phyloP scores from a whole-genome alignment of 306 rosid genomes.

The Citrullus amarus region DNA sequence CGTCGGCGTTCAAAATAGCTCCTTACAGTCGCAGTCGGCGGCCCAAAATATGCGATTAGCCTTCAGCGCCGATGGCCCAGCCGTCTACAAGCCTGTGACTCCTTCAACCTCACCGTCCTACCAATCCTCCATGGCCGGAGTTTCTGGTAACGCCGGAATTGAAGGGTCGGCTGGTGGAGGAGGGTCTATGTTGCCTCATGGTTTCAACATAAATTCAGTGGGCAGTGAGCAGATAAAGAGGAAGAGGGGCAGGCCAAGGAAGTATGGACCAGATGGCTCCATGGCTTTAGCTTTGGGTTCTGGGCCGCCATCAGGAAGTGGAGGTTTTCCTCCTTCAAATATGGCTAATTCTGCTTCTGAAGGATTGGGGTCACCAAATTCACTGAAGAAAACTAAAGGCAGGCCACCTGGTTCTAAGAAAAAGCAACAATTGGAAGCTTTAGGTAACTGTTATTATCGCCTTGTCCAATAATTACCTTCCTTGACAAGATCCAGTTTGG shows the following conservation, averaged over 20 bases:
- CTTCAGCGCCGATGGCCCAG: slow-evolving; percentile 24
- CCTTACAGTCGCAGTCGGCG: slow-evolving; percentile 17
- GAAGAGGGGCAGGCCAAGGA: slow-evolving; percentile 81
- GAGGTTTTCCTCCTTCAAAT: slow-evolving; percentile 25
- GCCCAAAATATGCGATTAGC: slow-evolving; percentile 32
- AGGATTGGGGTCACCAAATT: slow-evolving; percentile 19
- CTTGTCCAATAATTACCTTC: neutral
- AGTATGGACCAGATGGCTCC: slow-evolving; percentile 55
- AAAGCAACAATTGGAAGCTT: slow-evolving; percentile 28
- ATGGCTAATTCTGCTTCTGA: slow-evolving; percentile 11
- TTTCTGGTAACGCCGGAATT: neutral
- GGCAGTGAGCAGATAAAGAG: slow-evolving; percentile 32
- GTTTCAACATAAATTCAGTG: slow-evolving; percentile 20
- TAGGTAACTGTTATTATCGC: slow-evolving; percentile 22
- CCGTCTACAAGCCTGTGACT: slow-evolving; percentile 27
- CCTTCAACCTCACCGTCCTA: slow-evolving; percentile 14
- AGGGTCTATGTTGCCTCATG: slow-evolving; percentile 13
- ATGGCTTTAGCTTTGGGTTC: slow-evolving; percentile 30
- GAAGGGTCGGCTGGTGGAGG: slow-evolving; percentile 19
- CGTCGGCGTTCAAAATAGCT: slow-evolving; percentile 24
- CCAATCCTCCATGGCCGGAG: slow-evolving; percentile 13
- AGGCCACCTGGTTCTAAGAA: slow-evolving; percentile 62
- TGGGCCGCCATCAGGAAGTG: slow-evolving; percentile 16
- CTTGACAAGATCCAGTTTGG: neutral
- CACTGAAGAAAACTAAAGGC: slow-evolving; percentile 53